phyloP scores from a whole-genome alignment of 208 protist genomes.

The Naegleria fowleri region DNA sequence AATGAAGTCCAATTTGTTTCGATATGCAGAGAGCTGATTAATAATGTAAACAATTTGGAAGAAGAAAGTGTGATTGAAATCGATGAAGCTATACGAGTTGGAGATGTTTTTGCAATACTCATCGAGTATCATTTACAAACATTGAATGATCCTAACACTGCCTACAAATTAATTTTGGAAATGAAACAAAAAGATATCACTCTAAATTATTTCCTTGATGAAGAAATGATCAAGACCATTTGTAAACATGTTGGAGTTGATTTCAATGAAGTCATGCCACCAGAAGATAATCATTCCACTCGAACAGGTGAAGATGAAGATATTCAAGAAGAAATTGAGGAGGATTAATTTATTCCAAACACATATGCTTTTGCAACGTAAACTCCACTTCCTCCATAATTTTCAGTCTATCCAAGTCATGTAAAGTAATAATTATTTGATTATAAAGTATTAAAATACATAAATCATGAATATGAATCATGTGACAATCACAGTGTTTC shows the following conservation, averaged over 20 bases:
- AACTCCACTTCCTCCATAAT: constrained; percentile 3
- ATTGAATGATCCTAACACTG: constrained; percentile 62
- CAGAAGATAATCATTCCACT: background rate
- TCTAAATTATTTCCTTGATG: constrained; percentile 75
- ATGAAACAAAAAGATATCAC: constrained; percentile 77
- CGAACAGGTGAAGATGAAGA: background rate
- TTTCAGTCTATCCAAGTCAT: background rate
- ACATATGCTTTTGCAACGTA: background rate
- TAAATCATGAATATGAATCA: too few species aligned
- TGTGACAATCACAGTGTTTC: too few species aligned
- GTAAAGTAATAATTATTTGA: too few species aligned
- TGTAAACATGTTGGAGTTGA: constrained; percentile 61
- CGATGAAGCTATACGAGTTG: constrained; percentile 71
- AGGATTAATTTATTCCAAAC: constrained; percentile 14
- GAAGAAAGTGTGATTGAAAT: constrained; percentile 50
- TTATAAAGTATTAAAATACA: too few species aligned
- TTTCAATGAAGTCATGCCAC: background rate
- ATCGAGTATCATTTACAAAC: constrained; percentile 80
- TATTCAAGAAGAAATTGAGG: constrained; percentile 27
- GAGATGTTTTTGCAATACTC: constrained; percentile 88
- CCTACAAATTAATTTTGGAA: constrained; percentile 74
- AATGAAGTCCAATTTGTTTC: background rate
- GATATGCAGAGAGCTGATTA: background rate
- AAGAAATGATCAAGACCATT: constrained; percentile 69
- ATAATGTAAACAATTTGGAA: background rate